These are phyloP conservation scores for Xylaria palmicola DNA, from an alignment of 495 filamentous ascomycete genomes.

Conservation along the genomic window DNA sequence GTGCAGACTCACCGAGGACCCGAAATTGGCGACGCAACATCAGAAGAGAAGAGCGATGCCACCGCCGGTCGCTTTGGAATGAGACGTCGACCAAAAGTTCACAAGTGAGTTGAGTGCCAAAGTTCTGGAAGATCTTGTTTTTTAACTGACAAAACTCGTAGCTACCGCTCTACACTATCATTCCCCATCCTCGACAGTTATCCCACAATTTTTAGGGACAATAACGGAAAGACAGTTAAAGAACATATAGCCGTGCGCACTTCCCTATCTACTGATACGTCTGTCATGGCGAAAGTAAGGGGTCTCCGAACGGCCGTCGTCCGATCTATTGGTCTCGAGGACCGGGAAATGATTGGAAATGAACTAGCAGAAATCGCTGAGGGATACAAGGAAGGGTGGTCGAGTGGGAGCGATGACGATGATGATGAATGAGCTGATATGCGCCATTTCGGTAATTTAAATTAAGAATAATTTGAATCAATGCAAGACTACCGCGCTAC, in stretches of 20 bases:
- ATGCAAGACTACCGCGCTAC: too few relatives aligned
- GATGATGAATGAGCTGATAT: conserved; percentile 57
- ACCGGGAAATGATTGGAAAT: conserved; percentile 78
- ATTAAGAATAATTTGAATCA: neutral
- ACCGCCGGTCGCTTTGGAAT: conserved; percentile 33
- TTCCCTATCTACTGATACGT: conserved; percentile 71
- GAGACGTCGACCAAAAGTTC: conserved; percentile 51
- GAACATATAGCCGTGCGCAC: conserved; percentile 57
- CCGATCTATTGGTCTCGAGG: conserved; percentile 62
- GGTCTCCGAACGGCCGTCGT: conserved; percentile 59
- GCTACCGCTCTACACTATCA: conserved; percentile 52
- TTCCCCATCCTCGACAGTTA: conserved; percentile 85
- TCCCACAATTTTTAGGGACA: conserved; percentile 61
- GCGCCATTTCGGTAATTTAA: neutral
- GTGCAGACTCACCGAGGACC: conserved; percentile 45
- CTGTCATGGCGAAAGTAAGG: conserved; percentile 67
- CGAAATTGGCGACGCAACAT: conserved; percentile 21
- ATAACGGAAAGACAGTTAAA: conserved; percentile 34
- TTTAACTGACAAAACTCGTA: conserved; percentile 18
- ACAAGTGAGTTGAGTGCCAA: conserved; percentile 52
- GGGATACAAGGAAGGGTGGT: conserved; percentile 87
- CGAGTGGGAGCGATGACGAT: conserved; percentile 77
- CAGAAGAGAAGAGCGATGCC: conserved; percentile 31
- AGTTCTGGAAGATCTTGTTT: too few relatives aligned
- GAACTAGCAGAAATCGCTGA: conserved; percentile 84